These are phyloP conservation scores for Yamadazyma atlantica DNA, from an alignment of 1,139 yeast species.

Conservation along the genomic window DNA sequence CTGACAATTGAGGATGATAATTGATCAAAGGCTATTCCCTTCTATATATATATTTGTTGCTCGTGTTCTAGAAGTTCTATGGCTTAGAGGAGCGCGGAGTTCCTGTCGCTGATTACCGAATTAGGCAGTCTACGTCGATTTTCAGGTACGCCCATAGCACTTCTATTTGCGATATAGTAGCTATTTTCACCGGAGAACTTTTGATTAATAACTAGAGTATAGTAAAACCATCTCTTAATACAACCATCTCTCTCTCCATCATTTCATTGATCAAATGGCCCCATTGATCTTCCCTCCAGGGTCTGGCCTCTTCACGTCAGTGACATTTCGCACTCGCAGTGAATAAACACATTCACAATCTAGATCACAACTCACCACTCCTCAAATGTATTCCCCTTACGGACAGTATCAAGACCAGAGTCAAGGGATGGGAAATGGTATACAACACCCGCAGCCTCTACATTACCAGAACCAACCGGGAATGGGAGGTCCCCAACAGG, in stretches of 20 bases:
- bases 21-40: too few relatives aligned
- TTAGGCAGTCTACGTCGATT: background rate
- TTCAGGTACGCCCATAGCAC: too few relatives aligned
- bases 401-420: conserved; percentile 14
- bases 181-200: too few relatives aligned
- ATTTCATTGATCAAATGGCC: too few relatives aligned
- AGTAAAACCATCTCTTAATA: too few relatives aligned
- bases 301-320: too few relatives aligned
- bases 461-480: conserved; percentile 22
- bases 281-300: too few relatives aligned
- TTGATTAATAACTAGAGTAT: too few relatives aligned
- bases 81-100: background rate
- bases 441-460: conserved; percentile 30
- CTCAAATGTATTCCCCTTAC: conserved; percentile 49
- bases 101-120: background rate
- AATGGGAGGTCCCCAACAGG: conserved; percentile 20
- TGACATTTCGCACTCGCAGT: background rate
- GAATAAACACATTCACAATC: background rate
- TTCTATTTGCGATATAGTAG: too few relatives aligned
- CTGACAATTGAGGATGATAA: too few relatives aligned
- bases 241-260: too few relatives aligned
- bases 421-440: conserved; percentile 10
- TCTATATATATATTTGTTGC: background rate
- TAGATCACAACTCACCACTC: background rate
- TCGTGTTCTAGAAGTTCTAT: background rate